Base-by-base conservation (phyloP, 2,329 filamentous ascomycete genomes). In the Fusarium subglutinans region DNA sequence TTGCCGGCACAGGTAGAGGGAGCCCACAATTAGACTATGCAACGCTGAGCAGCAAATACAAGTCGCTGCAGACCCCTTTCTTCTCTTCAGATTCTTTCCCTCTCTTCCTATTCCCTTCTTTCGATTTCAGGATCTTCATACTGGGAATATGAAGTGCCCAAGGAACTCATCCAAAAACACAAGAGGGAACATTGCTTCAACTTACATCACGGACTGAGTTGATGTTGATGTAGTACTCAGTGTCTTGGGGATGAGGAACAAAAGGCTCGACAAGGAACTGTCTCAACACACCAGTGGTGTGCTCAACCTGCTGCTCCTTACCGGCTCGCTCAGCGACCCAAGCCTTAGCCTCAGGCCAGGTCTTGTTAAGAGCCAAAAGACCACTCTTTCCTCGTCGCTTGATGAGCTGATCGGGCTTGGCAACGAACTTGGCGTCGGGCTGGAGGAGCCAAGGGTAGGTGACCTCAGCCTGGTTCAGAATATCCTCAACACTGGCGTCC, bases 141-240 rank as follows among this genome's bases (percentile, higher is more conserved):
- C 12, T 28, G 17, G 58, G 45, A 47, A 50, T 37, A 48, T 53
- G 53, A 14, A 33, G 40, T 35, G 33, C 50, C 47, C 50, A 24
- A 37, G 41, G 41, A 68, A 45, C 26, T 44, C 51, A 56, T n/a
- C 43, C 11, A 20, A 58, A 69, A 37, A 75, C 51, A 71, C 41
- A 75, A 70, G 71, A 74, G 62, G 62, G 71, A 76, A 79, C 72
- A 77, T 63, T 51, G 45, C 64, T 59, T 66, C 69, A 72, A 91
- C 95, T 91, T 92, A 98, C 96, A 92, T 98, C 96, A 89, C 96
- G 94, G 82, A 98, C 95, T 74, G 96, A 98, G 91, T 98, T 96
- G 89, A 99, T 99, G 92, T 98, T 98, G 89, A 99, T 98, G 88
- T 99, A 99, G 89, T 98, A 98, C 87, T 99, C 96, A 76, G 96